A percentile compares a stretch with the other conserved stretches of the same genome.
Evolutionary conservation across 1,284 basidiomycete genomes (phyloP).

Genomic region (Fomitopsis schrenkii): DNA sequence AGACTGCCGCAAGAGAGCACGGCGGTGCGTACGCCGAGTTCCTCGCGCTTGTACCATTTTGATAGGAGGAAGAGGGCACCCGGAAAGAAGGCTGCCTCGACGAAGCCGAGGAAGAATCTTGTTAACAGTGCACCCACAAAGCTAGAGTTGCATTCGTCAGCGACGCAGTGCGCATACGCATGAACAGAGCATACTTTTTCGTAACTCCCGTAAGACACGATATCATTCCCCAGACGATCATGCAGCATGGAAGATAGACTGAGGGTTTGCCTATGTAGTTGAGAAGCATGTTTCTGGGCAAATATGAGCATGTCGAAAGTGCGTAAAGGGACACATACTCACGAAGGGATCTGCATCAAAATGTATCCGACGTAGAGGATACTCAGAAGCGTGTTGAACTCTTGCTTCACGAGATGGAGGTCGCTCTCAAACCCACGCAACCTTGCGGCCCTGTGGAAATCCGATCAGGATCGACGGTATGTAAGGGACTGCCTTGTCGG

Average conservation of each 20-base stretch:
- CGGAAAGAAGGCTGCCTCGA: slow-evolving; percentile 75
- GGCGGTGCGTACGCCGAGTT: slow-evolving; percentile 73
- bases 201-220: slow-evolving; percentile 23
- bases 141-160: slow-evolving; percentile 28
- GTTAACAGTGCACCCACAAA: slow-evolving; percentile 68
- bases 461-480: background rate
- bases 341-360: slow-evolving; percentile 78
- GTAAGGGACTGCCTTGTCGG: background rate
- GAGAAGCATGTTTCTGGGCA: slow-evolving; percentile 63
- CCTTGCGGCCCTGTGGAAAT: slow-evolving; percentile 51
- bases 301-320: background rate
- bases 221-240: slow-evolving; percentile 54
- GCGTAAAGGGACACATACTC: slow-evolving; percentile 20
- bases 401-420: slow-evolving; percentile 53
- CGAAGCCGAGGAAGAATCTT: slow-evolving; percentile 71
- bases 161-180: background rate
- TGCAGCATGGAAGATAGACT: slow-evolving; percentile 66
- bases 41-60: slow-evolving; percentile 68
- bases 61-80: slow-evolving; percentile 60
- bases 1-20: slow-evolving; percentile 71
- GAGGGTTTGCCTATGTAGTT: slow-evolving; percentile 72
- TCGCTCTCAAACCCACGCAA: slow-evolving; percentile 69
- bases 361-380: slow-evolving; percentile 80
- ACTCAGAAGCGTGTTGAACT: slow-evolving; percentile 70
- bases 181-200: slow-evolving; percentile 15